These are phyloP conservation scores for Penium margaritaceum DNA, from an alignment of 139 green algal species.

Conservation along the genomic window DNA sequence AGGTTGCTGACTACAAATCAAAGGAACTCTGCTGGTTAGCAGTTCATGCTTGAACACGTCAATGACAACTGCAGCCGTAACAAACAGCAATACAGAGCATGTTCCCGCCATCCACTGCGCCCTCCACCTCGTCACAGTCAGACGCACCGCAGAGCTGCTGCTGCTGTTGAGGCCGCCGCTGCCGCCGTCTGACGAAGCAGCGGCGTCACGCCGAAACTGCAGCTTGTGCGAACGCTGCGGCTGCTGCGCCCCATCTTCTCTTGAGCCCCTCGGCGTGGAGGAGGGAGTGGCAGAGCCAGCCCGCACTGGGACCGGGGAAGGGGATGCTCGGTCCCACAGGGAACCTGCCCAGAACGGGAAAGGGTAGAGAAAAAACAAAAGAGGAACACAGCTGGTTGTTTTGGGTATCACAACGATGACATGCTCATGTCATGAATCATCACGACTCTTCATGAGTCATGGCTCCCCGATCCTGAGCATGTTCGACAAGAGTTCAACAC, in stretches of 20 bases:
- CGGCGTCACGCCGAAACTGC: constrained; percentile 43
- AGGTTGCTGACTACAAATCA: no score
- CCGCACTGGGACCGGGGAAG: constrained; percentile 11
- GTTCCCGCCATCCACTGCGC: no score
- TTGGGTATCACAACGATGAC: neutral
- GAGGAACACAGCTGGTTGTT: neutral
- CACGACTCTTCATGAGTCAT: no score
- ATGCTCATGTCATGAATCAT: no score
- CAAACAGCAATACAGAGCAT: no score
- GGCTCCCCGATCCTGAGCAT: no score
- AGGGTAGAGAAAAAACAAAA: no score
- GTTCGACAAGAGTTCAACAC: no score
- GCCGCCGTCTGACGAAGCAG: neutral
- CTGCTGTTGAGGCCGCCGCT: constrained; percentile 1
- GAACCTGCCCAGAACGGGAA: neutral
- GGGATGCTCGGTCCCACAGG: constrained; percentile 26
- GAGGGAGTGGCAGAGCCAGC: constrained; percentile 16
- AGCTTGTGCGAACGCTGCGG: constrained; percentile 23
- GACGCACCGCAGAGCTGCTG: neutral
- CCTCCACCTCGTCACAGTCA: neutral
- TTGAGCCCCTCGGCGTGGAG: neutral
- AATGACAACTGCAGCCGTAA: neutral
- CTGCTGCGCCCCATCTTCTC: neutral
- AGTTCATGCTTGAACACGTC: neutral
- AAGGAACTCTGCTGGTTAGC: neutral